Evolutionary conservation across 345 rosid species (phyloP), one percentile per base, ranked within the genome.

Genomic region (Dimocarpus longan): DNA sequence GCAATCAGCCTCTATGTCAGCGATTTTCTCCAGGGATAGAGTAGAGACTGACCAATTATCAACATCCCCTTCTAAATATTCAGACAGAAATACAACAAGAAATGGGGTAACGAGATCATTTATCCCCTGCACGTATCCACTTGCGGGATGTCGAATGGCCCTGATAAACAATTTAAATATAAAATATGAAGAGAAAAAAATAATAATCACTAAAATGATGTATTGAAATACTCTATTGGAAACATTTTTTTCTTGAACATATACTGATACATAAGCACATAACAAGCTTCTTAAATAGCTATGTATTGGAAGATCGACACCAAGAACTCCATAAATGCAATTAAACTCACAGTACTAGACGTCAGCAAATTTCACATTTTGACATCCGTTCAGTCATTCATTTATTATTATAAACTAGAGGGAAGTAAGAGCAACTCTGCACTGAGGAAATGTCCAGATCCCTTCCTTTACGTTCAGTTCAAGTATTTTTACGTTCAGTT

Each of bases 101-200:
- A 96, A 96, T 76, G 99, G 99, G 12, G 99, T 96, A 80, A 89
- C 98, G 76, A 96, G 95, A 88, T 96, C 99, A 75, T 96, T 96
- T 89, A 96, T 96, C 71, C 98, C 98, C 82, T 96, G 99, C 75
- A 96, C 99, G 79, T 96, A 96, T 85, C 99, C 97, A 78, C 99
- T 96, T 21, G 98, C 98, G 77, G 98, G 99, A 85, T 97, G 99
- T 76, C 99, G 87, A 67, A 96, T 96, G 63, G 99, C 99, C 98
- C 98, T 94, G 87, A 64, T 85, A 82, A 85, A 74, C 80, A 68
- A 82, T 73, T 54, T 24, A 84, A 74, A 64, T 39, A 69, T 50
- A 75, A 57, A 26, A 66, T n/a, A 66, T 50, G 62, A 77, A 63
- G 32, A 22, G 15, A 42, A 63, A 78, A 74, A 18, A 66, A 50